Evolutionary conservation across 2,329 filamentous ascomycete species (phyloP), one percentile per base, ranked within the genome.

Genomic region (Metarhizium album): DNA sequence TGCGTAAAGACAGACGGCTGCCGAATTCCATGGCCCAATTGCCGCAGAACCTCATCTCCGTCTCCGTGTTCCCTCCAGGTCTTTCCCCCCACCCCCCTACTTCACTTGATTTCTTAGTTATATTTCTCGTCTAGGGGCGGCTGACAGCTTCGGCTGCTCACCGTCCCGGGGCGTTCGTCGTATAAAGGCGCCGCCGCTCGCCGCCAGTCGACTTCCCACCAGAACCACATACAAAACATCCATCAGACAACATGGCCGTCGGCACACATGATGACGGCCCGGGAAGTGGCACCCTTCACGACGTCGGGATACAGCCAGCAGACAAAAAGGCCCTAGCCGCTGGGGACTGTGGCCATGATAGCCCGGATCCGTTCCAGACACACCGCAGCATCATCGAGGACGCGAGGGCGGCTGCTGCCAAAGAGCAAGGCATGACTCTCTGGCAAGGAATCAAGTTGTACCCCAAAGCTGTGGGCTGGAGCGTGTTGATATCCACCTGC

Each of bases 391-490:
- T 69, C 54, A 63, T 69, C 52, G 61, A 68, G 23, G 58, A 64
- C 53, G 68, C 67, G 20, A 62, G 64, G 45, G 53, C 63, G 29
- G 80, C 80, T 16, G 73, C 78, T 27, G 74, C 80, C 53, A 81
- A 80, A 65, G 80, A 84, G 66, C 83, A 81, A 58, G 75, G 71
- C 14, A 88, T 89, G 84, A 85, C 77, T 45, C 71, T 95, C 52
- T 62, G 78, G 64, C 81, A 95, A 70, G 89, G 87, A 55, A 75
- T 95, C 65, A 81, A 75, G 62, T 75, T 93, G 24, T 95, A 95
- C 63, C 89, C 88, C 52, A 91, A 94, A 71, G 90, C 90, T 22
- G 83, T 94, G 51, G 77, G 72, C 22, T 95, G 88, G 87, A 88
- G 83, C 59, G 62, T 95, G 47, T 72, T 94, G 53, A 90, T 95